These are phyloP conservation scores for Nakazawaea laoshanensis DNA, from an alignment of 805 yeast species.

Conservation along the genomic window DNA sequence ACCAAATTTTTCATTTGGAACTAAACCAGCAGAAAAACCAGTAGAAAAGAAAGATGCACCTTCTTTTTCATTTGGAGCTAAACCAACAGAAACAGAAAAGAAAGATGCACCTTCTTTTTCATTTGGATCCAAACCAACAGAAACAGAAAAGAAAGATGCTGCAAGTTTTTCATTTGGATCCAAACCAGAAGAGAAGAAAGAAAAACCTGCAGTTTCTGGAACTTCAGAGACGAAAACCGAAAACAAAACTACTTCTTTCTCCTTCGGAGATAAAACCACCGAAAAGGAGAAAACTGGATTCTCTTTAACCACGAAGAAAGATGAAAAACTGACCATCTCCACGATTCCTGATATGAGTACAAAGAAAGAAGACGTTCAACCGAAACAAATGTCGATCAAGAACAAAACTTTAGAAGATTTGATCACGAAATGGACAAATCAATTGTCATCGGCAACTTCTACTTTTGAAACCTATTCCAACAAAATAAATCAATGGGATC, in stretches of 20 bases:
- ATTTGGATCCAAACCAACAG: conserved; percentile 9
- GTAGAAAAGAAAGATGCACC: too few species aligned
- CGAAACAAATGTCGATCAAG: conserved; percentile 69
- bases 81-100: conserved; percentile 10
- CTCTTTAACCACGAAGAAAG: conserved; percentile 9
- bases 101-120: conserved; percentile 7
- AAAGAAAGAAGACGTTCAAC: conserved; percentile 49
- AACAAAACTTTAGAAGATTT: conserved; percentile 91
- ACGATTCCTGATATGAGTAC: conserved; percentile 10
- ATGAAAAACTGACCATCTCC: conserved; percentile 11
- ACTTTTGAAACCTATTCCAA: conserved; percentile 70
- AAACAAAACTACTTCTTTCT: too few species aligned
- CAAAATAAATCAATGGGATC: conserved; percentile 81
- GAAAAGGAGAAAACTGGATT: too few species aligned
- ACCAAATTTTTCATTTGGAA: conserved; percentile 4
- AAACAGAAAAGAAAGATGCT: conserved; percentile 7
- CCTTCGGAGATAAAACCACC: too few species aligned
- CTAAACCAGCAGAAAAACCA: conserved; percentile 5
- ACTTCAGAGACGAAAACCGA: too few species aligned
- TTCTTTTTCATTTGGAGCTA: conserved; percentile 3
- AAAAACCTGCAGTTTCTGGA: conserved; percentile 13
- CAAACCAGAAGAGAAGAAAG: conserved; percentile 11
- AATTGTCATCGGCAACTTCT: conserved; percentile 61
- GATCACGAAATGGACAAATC: conserved; percentile 88
- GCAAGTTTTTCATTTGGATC: conserved; percentile 15